Base-by-base conservation (phyloP, 495 filamentous ascomycete species). In the Xylaria acuta region DNA sequence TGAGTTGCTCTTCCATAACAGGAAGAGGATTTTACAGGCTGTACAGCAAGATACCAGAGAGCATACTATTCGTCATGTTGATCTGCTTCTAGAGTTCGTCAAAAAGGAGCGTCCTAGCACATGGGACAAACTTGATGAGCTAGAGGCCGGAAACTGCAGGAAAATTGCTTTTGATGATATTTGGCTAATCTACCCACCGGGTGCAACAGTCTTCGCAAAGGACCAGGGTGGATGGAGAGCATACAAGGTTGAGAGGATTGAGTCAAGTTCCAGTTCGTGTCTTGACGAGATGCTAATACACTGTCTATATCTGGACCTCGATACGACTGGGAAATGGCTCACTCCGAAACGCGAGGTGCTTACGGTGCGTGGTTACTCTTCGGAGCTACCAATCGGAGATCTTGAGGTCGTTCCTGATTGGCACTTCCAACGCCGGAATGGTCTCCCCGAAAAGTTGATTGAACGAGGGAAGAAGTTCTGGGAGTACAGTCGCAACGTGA, bases 141-240 rank as follows among this genome's bases (percentile, higher is more conserved):
- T 36, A 20, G 56, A 60, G 1, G 30, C 56, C 0, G 34, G 34
- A 60, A 38, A n/a, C 8, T 60, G 56, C 56, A 36, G 56, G 18
- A 60, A 60, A 34, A 60, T 60, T 22, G 30, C 32, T 38, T 60
- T 60, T 18, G 56, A 38, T 0, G 32, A 60, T 60, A 60, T 60
- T 36, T 36, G 32, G 56, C 18, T 60, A 3, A 36, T 60, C 18
- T 60, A 60, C 32, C 56, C 56, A 20, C 18, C 6, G 1, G 32
- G 30, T 8, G 18, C 18, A 5, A 60, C 32, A 9, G 56, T 60
- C 18, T 38, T 60, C 2, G 56, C 56, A 38, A 59, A 60, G 16
- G 56, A 60, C 56, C 18, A 36, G 3, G 56, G 56, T 36, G 32
- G 56, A n/a, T 36, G 56, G 56, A 34, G 56, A 60, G 56, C 56